Percentiles rank a stretch among this genome's conserved stretches.
phyloP scores from a whole-genome alignment of 2,329 filamentous ascomycete genomes.

The Venturiaceae sp. region DNA sequence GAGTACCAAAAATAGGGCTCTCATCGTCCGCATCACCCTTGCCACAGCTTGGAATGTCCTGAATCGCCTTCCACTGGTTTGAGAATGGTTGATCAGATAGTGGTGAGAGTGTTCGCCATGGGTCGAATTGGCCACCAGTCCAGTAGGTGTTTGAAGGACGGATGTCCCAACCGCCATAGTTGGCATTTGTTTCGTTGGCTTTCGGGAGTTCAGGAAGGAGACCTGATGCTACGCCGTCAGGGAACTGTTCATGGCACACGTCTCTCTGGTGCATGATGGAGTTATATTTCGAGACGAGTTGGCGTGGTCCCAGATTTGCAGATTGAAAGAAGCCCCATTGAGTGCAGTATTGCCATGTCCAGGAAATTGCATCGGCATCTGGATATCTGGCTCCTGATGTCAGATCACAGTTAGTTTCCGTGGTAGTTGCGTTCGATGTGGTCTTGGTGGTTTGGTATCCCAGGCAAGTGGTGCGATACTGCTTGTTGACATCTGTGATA shows the following conservation, averaged over 20 bases:
- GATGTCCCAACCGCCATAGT: conserved; percentile 41
- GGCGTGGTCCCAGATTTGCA: conserved; percentile 36
- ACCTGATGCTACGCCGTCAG: conserved; percentile 26
- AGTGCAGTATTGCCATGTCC: conserved; percentile 44
- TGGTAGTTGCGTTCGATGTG: no score
- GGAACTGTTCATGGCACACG: conserved; percentile 41
- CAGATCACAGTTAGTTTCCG: no score
- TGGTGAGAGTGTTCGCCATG: conserved; percentile 39
- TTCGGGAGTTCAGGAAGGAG: conserved; percentile 32
- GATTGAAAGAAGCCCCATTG: conserved; percentile 42
- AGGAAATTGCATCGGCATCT: no score
- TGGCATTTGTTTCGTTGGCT: conserved; percentile 27
- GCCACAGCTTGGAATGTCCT: conserved; percentile 34
- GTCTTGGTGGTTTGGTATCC: no score
- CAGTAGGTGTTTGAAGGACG: conserved; percentile 43
- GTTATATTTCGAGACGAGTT: conserved; percentile 38
- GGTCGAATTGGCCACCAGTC: conserved; percentile 40
- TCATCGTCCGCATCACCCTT: conserved; percentile 17
- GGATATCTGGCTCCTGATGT: no score
- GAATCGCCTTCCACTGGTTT: conserved; percentile 28
- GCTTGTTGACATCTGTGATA: conserved; percentile 26
- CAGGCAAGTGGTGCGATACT: no score
- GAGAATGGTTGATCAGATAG: conserved; percentile 31
- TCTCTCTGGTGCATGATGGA: conserved; percentile 32
- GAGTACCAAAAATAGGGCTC: neutral